These are phyloP conservation scores for Trichoderma koningiopsis DNA, from an alignment of 2,329 filamentous ascomycete species.

Conservation along the genomic window DNA sequence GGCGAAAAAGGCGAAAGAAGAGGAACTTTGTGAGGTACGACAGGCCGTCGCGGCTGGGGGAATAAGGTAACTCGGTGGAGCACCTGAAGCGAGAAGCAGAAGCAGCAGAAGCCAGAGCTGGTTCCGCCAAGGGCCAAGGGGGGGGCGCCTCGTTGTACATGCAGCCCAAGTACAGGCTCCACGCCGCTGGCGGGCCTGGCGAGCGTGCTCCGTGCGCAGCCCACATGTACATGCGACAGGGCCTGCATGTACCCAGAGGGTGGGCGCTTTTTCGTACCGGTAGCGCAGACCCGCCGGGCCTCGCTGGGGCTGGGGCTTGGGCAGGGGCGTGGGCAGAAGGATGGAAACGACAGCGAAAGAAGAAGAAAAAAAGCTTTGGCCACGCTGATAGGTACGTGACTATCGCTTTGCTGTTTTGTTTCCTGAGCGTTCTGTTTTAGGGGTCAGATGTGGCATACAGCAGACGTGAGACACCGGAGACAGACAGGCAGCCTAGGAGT, in stretches of 20 bases:
- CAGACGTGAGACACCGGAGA: no score
- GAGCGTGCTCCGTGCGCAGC: not conserved
- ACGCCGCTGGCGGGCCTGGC: not conserved
- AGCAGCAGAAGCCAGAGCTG: not conserved
- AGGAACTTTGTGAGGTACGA: constrained; percentile 22
- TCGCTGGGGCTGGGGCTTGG: not conserved
- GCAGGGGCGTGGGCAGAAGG: not conserved
- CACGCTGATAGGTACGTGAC: not conserved
- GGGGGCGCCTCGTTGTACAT: constrained; percentile 20
- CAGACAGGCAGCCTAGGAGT: not conserved
- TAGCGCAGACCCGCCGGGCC: not conserved
- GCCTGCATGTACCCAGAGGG: constrained; percentile 11
- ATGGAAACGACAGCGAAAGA: not conserved
- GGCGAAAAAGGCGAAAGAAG: constrained; percentile 25
- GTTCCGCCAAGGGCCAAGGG: constrained; percentile 1
- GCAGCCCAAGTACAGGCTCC: constrained; percentile 20
- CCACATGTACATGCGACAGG: constrained; percentile 19
- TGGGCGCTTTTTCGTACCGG: not conserved
- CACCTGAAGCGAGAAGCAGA: constrained; percentile 25
- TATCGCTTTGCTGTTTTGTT: not conserved
- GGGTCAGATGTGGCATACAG: constrained; percentile 1
- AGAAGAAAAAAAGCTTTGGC: constrained; percentile 1
- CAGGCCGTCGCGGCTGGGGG: constrained; percentile 21
- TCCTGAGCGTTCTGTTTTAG: not conserved
- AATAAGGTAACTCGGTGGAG: constrained; percentile 26